Base-by-base conservation (phyloP, 495 filamentous ascomycete species). In the Aspergillus diversus region DNA sequence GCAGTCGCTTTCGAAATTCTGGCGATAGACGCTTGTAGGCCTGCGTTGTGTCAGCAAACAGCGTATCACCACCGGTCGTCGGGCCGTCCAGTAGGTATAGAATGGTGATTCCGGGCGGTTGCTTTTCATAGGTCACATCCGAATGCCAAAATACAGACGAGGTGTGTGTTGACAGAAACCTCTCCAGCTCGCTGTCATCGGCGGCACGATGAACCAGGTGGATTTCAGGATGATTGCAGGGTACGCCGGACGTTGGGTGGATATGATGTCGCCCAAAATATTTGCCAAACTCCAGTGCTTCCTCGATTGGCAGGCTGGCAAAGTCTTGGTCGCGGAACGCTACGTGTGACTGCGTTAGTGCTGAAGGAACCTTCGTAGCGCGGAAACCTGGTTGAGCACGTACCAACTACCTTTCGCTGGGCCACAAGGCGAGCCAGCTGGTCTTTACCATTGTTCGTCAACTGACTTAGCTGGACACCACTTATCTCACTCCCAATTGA, bases 241-340 rank as follows among this genome's bases (percentile, higher is more conserved):
- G 84, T 5, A 81, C 79, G 9, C 84, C 85, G 7, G 80, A 85
- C 13, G 84, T 86, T 27, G 83, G 84, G 67, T 89, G 85, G 27
- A 89, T 80, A 73, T 88, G 84, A 55, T 83, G 82, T 7, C 83
- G 78, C 17, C 86, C 86, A 65, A 87, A 89, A 69, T 89, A 86
- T 61, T 78, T 77, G 52, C 78, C 81, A 54, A 81, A 84, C 47
- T 82, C 77, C 48, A 87, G 75, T 13, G 78, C 81, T 17, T 80
- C 76, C 55, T 83, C 75, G 57, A 86, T 85, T 16, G 80, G 81
- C 53, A 86, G 68, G 39, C 82, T 77, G 35, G 83, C 83, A 64
- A 86, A 82, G 69, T 85, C 82, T 66, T 87, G 85, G 65, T 84
- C 73, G 21, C 83, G 83, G 79, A 87, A 86, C 42, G 77, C 82